Base-by-base conservation (phyloP, 148 eudicot genomes). In the Diospyros lotus region DNA sequence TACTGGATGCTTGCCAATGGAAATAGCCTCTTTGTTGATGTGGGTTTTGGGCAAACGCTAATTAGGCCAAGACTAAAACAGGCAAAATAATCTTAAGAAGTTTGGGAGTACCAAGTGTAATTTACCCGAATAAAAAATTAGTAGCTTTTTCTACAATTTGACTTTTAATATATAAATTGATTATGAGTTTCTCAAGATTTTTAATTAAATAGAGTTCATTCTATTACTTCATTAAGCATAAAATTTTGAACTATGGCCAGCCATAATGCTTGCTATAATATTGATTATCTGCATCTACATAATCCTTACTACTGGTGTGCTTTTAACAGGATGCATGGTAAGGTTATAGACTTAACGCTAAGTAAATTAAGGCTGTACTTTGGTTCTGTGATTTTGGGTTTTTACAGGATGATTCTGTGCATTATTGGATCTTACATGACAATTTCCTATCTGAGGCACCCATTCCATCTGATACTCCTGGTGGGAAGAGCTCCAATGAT, bases 341-440 rank as follows among this genome's bases (percentile, higher is more conserved):
- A 73, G 44, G 28, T 61, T 38, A 8, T 18, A 54, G 61, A 28
- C 28, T 28, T 28, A 28, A 28, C 28, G 28, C 28, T 28, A 43
- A 38, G 46, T 53, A 41, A 50, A 38, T 45, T 28, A 45, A 71
- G 74, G 5, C 28, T 9, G 46, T 17, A 4, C 12, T 66, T 17
- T 28, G 2, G 60, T 48, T 53, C 46, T 39, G 67, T 56, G 53
- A 7, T 14, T 59, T 54, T 50, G 40, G 10, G 50, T 82, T 62
- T 69, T 77, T 62, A 58, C 79, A 94, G 97, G 98, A 95, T 66
- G 86, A 89, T 82, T 85, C 96, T 46, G 17, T 88, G 52, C 86
- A 78, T 80, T 81, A 90, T 81, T 95, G 97, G 97, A 84, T 80
- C 66, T 74, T 89, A 72, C 77, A 79, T 76, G 88, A 81, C 76